phyloP scores from a whole-genome alignment of 768 basidiomycete genomes.

The Mrakia blollopis region DNA sequence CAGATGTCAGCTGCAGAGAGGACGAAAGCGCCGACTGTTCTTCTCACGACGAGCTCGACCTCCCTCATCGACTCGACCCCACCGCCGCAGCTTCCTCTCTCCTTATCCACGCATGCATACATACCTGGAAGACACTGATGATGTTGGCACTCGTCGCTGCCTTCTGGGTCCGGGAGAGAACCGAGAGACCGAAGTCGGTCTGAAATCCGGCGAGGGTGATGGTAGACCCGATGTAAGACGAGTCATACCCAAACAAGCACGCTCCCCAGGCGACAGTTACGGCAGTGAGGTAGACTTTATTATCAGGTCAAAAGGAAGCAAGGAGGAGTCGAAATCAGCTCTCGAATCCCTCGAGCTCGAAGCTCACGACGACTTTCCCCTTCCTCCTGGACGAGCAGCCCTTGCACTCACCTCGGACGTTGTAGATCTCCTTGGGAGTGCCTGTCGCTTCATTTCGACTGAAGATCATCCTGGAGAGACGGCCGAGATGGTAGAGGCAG shows the following conservation, averaged over 20 bases:
- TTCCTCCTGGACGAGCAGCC: not conserved
- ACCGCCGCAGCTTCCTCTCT: too few species aligned
- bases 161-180: not conserved
- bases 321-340: not conserved
- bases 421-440: not conserved
- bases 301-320: not conserved
- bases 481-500: too few species aligned
- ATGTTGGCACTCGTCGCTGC: constrained; percentile 23
- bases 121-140: constrained; percentile 28
- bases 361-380: not conserved
- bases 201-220: constrained; percentile 22
- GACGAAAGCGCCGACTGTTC: too few species aligned
- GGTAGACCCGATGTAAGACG: constrained; percentile 17
- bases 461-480: not conserved
- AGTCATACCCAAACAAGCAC: constrained; percentile 21
- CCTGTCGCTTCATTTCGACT: not conserved
- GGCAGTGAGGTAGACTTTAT: constrained; percentile 23
- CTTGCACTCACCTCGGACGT: not conserved
- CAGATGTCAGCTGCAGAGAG: too few species aligned
- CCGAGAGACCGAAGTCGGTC: constrained; percentile 10
- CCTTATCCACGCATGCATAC: too few species aligned
- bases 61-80: too few species aligned
- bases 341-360: not conserved
- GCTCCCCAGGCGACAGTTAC: constrained; percentile 24
- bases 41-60: too few species aligned